Evolutionary conservation across 768 basidiomycete species (phyloP).

Genomic region (Mycena indigotica): DNA sequence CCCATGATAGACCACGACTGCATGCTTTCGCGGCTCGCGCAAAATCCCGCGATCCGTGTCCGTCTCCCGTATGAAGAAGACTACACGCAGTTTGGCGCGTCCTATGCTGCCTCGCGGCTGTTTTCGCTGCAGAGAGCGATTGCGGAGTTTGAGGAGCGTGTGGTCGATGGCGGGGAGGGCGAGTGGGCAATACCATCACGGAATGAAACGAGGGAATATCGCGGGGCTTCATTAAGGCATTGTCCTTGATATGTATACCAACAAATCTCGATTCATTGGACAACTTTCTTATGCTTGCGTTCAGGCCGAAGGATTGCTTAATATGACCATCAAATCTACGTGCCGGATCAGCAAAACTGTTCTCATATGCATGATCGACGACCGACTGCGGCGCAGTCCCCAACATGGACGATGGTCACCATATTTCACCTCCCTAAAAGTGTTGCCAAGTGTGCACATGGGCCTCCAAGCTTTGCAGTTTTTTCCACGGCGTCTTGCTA

Average conservation of each 20-base stretch:
- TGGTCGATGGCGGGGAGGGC: conserved; percentile 6
- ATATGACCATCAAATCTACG: no score
- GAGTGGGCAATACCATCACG: conserved; percentile 13
- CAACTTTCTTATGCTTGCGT: no score
- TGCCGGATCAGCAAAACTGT: no score
- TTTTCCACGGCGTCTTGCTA: no score
- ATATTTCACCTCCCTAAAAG: no score
- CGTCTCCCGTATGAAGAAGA: conserved; percentile 7
- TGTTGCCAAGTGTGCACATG: no score
- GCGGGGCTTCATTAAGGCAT: not conserved
- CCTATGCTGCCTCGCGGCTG: not conserved
- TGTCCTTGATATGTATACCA: not conserved
- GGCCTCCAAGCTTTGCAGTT: no score
- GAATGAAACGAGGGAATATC: conserved; percentile 3
- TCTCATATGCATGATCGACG: no score
- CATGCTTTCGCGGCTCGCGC: conserved; percentile 6
- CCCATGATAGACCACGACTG: conserved; percentile 1
- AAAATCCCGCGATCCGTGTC: conserved; percentile 8
- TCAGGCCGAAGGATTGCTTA: no score
- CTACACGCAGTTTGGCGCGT: not conserved
- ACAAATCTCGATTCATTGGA: no score
- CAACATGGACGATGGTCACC: no score
- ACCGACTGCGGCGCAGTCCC: no score
- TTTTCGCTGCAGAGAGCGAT: conserved; percentile 16
- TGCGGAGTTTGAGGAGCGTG: conserved; percentile 11